These are phyloP conservation scores for Tarenaya hassleriana DNA, from an alignment of 345 rosid genomes.

Conservation along the genomic window DNA sequence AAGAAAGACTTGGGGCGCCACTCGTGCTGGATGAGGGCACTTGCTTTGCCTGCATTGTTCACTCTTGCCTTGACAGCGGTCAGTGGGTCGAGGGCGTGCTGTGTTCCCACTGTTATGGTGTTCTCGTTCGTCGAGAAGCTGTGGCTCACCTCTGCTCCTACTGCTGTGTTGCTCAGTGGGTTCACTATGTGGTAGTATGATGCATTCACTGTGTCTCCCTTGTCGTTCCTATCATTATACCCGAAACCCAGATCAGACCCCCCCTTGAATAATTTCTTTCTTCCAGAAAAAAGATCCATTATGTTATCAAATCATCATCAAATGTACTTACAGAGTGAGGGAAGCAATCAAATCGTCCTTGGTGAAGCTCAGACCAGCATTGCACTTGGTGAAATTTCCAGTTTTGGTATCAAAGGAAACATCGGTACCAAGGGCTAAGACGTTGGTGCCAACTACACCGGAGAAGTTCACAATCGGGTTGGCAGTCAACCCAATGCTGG, in stretches of 20 bases:
- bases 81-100: conserved; percentile 83
- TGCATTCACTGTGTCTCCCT: conserved; percentile 62
- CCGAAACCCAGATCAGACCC: too few relatives aligned
- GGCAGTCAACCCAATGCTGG: conserved; percentile 77
- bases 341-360: conserved; percentile 74
- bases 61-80: conserved; percentile 81
- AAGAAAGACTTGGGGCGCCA: conserved; percentile 88
- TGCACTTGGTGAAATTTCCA: conserved; percentile 70
- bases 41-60: conserved; percentile 78
- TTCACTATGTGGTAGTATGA: conserved; percentile 87
- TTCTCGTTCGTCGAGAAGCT: conserved; percentile 78
- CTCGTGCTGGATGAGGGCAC: conserved; percentile 90
- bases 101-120: conserved; percentile 73
- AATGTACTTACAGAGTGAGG: conserved; percentile 67
- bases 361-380: conserved; percentile 63
- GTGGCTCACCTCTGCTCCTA: conserved; percentile 91
- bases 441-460: conserved; percentile 67
- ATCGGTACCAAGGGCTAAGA: conserved; percentile 76
- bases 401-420: conserved; percentile 65
- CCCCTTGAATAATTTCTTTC: too few relatives aligned
- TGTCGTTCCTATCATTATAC: conserved; percentile 96
- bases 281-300: too few relatives aligned
- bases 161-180: conserved; percentile 75
- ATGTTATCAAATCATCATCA: too few relatives aligned
- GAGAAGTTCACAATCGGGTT: conserved; percentile 82